Base-by-base conservation (phyloP, 352 stramenopile genomes). In the Phytophthora sansomeana region DNA sequence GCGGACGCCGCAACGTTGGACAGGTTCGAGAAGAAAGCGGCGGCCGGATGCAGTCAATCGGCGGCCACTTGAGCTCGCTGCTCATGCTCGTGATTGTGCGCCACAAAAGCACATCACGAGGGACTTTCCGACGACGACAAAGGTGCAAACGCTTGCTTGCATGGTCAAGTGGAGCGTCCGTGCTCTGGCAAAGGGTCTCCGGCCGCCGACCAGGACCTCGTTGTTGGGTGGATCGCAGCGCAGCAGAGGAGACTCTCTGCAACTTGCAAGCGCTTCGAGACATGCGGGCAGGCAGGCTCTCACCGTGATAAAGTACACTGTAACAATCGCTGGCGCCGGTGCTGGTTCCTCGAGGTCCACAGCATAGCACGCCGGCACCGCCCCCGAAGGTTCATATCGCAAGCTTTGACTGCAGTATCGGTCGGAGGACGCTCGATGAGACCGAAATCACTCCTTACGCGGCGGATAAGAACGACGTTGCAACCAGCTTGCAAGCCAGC, bases 191-290 rank as follows among this genome's bases (percentile, higher is more conserved):
- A 68, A 63, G 38, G 44, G 63, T 55, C 56, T 51, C 33, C 41
- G 24, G n/a, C n/a, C n/a, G n/a, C n/a, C n/a, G n/a, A n/a, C n/a
- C n/a, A n/a, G 19, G 13, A 42, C 38, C n/a, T 60, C 21, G 21
- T 24, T 70, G 53, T 44, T 74, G 54, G 66, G 59, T 69, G 66
- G 58, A 51, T 5, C 17, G 8, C 41, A 17, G 35, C 11, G 33
- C 39, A 21, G 44, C 26, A 19, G 46, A 58, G 36, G 53, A 50
- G 36, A 63, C 67, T 75, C 61, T n/a, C n/a, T n/a, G n/a, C n/a
- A n/a, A n/a, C n/a, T n/a, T 74, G 60, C 54, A 71, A 71, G 35
- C 66, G 64, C 21, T 44, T 60, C 26, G 56, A 63, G 61, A 67
- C 67, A 71, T 68, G 63, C 39, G 33, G 41, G 32, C 46, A 58